Base-by-base conservation (phyloP, 2,329 filamentous ascomycete genomes). In the Aureobasidium zeae region DNA sequence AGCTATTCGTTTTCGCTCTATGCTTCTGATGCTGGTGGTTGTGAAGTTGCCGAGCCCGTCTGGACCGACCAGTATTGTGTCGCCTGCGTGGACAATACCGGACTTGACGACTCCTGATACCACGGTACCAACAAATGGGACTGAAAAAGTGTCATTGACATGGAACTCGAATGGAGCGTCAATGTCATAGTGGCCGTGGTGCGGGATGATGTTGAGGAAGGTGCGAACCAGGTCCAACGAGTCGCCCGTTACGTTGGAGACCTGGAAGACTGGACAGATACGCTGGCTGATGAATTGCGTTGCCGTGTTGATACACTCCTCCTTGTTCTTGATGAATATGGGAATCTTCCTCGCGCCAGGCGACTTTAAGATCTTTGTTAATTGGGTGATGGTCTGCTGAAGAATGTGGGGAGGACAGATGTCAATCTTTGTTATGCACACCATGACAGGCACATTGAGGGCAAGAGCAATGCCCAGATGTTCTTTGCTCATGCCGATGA, bases 401-500 rank as follows among this genome's bases (percentile, higher is more conserved):
- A 98, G 71, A 56, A 98, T 95, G 52, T 96, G 84, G 2, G 89
- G 87, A 16, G 91, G 91, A 62, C 91, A 96, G 45, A 96, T 96
- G 60, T 96, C 91, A 51, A 96, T 94, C 69, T 96, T 98, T 63
- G 89, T 98, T 50, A 96, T 80, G 51, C 95, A 81, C 3, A 96
- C 88, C 86, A 98, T 94, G 54, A 98, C 86, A 0, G 91, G 91
- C 9, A 98, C 89, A 57, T 96, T 96, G 39, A 98, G 71, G 1
- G 91, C 88, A 22, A 96, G 70, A 0, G 91, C 89, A 51, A 98
- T 94, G 12, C 91, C 91, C 3, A 98, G 69, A 63, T 98, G 91
- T 68, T 98, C 91, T 71, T 93, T 94, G 64, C 86, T 94, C 91
- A 96, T 98, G 15, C 91, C 91, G 34, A 96, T 85, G 33, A 98